Conservation (phyloP, 257 asterid genomes). For the Solanum bulbocastanum region DNA sequence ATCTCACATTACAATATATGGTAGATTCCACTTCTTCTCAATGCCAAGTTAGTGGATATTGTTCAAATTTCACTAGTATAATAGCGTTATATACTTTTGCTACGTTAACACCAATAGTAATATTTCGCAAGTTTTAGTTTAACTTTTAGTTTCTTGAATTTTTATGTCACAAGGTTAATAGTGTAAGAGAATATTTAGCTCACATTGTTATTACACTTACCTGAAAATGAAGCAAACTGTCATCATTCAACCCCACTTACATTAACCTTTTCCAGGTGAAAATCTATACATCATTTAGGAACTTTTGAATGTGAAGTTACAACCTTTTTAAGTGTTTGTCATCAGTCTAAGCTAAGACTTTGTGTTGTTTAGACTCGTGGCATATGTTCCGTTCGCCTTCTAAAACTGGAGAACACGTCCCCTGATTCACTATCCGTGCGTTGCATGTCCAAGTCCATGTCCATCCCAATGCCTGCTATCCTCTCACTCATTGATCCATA, state of each 20-base stretch:
- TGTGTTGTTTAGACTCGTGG: not conserved
- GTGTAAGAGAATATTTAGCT: not conserved
- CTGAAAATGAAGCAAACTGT: not conserved
- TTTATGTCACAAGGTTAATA: not conserved
- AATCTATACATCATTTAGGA: not conserved
- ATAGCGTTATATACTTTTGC: not conserved
- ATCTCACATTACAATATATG: not conserved
- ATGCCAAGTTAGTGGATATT: not conserved
- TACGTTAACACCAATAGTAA: not conserved
- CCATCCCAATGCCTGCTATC: constrained; percentile 15
- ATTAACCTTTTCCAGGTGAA: not conserved
- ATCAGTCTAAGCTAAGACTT: not conserved
- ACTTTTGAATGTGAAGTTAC: not conserved
- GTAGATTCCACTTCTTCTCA: not conserved
- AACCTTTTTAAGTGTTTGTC: not conserved
- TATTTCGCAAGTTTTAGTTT: not conserved
- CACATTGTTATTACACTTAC: not conserved
- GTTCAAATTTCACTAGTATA: not conserved
- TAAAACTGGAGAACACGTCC: constrained; percentile 38
- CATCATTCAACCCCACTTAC: not conserved
- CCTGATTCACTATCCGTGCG: constrained; percentile 32
- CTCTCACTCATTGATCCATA: constrained; percentile 16
- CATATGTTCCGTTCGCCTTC: constrained; percentile 13
- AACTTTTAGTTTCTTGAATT: not conserved
- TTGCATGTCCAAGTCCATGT: constrained; percentile 18